Base-by-base conservation (phyloP, 2,329 filamentous ascomycete species). In the Colletotrichum brevisporum region DNA sequence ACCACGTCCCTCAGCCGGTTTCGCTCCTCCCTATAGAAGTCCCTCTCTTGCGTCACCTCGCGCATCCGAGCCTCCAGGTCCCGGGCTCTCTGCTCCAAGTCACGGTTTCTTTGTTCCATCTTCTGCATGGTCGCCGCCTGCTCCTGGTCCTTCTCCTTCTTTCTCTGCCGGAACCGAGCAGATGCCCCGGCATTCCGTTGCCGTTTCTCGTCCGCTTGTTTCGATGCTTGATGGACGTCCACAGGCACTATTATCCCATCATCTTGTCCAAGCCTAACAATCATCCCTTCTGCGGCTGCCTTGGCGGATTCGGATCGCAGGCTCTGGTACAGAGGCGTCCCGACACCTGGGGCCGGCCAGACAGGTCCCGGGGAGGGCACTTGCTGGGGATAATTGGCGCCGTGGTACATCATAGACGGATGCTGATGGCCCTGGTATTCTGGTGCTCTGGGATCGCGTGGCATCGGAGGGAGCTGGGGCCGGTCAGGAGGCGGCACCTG, bases 151-250 rank as follows among this genome's bases (percentile, higher is more conserved):
- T 92, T 91, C 75, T 94, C 93, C 81, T 97, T 97, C 76, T 94
- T 90, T 69, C 94, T 88, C 76, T 91, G 89, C 63, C 94, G 88
- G 73, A 97, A 96, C 68, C 94, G 88, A 55, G 93, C 93, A 65
- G 94, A 97, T 6, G 94, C 94, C 55, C 92, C 92, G 48, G 94
- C 94, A 76, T 97, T 97, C 59, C 94, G 89, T 78, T 92, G 91
- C 64, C 94, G 87, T 81, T 96, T 97, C 79, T 97, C 93, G 75
- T 96, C 93, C 47, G 93, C 92, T 74, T 93, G 90, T 73, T 91
- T 91, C 13, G 94, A 97, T 13, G 92, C 94, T 74, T 94, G 92
- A 73, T 94, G 92, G 51, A 93, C 90, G 77, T 97, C 94, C 10
- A 95, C 90, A 15, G 91, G 90, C 56, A 95, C 89, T 50, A 89